Evolutionary conservation across 495 filamentous ascomycete species (phyloP).

Genomic region (Oleoguttula mirabilis): DNA sequence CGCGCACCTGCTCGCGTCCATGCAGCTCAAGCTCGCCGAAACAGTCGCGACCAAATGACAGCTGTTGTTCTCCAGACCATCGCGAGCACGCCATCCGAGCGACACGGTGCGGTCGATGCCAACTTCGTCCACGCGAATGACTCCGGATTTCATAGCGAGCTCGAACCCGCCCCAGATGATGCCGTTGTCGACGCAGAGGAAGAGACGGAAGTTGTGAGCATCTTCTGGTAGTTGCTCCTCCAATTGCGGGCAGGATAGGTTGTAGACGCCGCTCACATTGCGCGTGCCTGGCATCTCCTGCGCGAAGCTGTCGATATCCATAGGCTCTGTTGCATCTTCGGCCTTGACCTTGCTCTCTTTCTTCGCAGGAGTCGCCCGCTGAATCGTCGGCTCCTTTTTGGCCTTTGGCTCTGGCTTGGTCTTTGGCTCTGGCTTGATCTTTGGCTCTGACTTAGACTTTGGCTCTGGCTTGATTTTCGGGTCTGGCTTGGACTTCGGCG

Average conservation of each 20-base stretch:
- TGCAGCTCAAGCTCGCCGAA: too few relatives aligned
- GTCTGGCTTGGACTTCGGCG: too few relatives aligned
- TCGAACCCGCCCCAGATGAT: conserved; percentile 17
- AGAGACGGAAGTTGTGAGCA: background rate
- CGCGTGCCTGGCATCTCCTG: conserved; percentile 13
- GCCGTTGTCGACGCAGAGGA: conserved; percentile 12
- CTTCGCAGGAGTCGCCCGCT: conserved; percentile 8
- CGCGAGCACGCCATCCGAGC: conserved; percentile 17
- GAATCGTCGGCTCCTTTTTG: conserved; percentile 6
- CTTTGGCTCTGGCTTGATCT: conserved; percentile 17
- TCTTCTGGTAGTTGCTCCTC: conserved; percentile 1
- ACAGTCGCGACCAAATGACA: conserved; percentile 13
- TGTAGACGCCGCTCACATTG: conserved; percentile 36
- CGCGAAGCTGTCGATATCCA: conserved; percentile 2
- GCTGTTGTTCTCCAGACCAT: conserved; percentile 5
- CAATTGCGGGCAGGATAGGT: conserved; percentile 22
- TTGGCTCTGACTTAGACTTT: conserved; percentile 12
- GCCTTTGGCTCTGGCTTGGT: conserved; percentile 9
- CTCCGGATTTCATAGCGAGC: conserved; percentile 4
- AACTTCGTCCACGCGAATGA: conserved; percentile 8
- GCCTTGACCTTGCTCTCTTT: conserved; percentile 15
- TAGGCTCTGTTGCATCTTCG: conserved; percentile 1
- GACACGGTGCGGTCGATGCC: conserved; percentile 5
- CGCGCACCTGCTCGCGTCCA: too few relatives aligned
- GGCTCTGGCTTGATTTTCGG: conserved; percentile 12